Conservation (phyloP, 2,329 filamentous ascomycete genomes). For the Cladosporium halotolerans region DNA sequence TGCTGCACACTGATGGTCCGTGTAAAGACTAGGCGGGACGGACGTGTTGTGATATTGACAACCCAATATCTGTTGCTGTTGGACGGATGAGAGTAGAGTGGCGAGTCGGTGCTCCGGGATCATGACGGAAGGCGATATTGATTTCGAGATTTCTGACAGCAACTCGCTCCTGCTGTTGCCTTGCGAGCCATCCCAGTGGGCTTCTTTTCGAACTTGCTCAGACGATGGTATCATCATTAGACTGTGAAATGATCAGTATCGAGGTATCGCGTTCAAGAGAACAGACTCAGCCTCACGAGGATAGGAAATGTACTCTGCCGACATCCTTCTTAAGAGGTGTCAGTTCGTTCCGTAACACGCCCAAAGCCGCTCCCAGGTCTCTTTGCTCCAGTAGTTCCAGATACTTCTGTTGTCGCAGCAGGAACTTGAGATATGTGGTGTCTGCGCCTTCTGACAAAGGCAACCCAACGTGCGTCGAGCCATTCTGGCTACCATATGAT, state of each 20-base stretch:
- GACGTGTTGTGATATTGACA: slow-evolving; percentile 87
- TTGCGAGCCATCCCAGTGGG: slow-evolving; percentile 76
- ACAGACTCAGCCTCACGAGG: slow-evolving; percentile 46
- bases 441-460: slow-evolving; percentile 71
- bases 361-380: slow-evolving; percentile 67
- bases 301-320: slow-evolving; percentile 70
- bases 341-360: slow-evolving; percentile 79
- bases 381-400: slow-evolving; percentile 77
- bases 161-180: slow-evolving; percentile 68
- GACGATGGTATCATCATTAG: slow-evolving; percentile 81
- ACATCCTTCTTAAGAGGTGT: slow-evolving; percentile 79
- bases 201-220: slow-evolving; percentile 68
- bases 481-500: slow-evolving; percentile 21
- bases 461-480: slow-evolving; percentile 46
- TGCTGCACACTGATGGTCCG: slow-evolving; percentile 77
- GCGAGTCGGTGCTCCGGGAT: slow-evolving; percentile 86
- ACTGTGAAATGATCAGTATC: slow-evolving; percentile 37
- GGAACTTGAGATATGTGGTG: slow-evolving; percentile 74
- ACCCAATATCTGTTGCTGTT: slow-evolving; percentile 71
- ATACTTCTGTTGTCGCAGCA: slow-evolving; percentile 88
- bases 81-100: slow-evolving; percentile 73
- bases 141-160: slow-evolving; percentile 77
- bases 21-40: slow-evolving; percentile 74
- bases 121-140: slow-evolving; percentile 94
- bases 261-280: no score